Conservation (phyloP, 2,329 filamentous ascomycete genomes). For the Ceratocystis alfenasii region DNA sequence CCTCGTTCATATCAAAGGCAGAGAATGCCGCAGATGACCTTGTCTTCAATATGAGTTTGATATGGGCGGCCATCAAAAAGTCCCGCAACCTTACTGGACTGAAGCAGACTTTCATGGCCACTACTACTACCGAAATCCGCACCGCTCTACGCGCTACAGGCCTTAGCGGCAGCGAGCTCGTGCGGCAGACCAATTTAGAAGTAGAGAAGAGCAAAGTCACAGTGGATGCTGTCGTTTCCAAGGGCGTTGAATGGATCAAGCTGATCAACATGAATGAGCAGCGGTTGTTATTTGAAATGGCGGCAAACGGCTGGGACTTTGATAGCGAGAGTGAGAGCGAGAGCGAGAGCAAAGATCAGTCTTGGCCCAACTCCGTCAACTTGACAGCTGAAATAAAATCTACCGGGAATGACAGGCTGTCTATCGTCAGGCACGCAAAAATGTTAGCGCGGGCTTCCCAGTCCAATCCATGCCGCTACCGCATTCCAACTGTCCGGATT, state of each 20-base stretch:
- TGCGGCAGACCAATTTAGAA: background rate
- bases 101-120: constrained; percentile 7
- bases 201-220: background rate
- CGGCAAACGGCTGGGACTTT: constrained; percentile 10
- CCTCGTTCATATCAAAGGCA: background rate
- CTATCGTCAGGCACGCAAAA: background rate
- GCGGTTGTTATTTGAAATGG: constrained; percentile 11
- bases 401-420: background rate
- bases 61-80: constrained; percentile 11
- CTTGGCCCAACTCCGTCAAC: background rate
- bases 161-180: background rate
- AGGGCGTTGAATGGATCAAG: constrained; percentile 12
- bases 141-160: background rate
- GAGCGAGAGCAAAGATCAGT: background rate
- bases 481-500: background rate
- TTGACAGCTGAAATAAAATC: background rate
- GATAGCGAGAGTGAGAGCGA: background rate
- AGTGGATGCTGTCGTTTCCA: constrained; percentile 6
- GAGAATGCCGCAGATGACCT: constrained; percentile 3
- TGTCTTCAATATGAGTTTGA: constrained; percentile 10
- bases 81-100: constrained; percentile 1
- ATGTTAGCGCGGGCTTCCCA: background rate
- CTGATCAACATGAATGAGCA: constrained; percentile 9
- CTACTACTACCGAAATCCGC: background rate
- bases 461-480: constrained; percentile 10